Percentiles rank a stretch among this genome's conserved stretches.
Conservation (phyloP, 2,329 filamentous ascomycete genomes). For the Penicillium palitans region DNA sequence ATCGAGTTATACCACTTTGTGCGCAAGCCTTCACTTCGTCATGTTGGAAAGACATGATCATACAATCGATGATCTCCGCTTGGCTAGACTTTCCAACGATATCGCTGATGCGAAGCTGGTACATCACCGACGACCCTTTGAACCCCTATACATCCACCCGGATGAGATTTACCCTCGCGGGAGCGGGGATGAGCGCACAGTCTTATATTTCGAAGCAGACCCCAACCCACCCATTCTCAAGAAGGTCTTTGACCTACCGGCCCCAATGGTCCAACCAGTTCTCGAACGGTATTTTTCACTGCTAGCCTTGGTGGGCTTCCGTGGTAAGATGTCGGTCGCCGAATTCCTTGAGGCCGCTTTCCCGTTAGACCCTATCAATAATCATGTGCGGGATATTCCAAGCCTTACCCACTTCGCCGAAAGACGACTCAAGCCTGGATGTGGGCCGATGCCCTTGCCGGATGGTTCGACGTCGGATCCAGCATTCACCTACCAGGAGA, state of each 20-base stretch:
- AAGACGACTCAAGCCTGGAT: slow-evolving; percentile 29
- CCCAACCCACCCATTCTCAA: slow-evolving; percentile 25
- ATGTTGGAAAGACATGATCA: slow-evolving; percentile 31
- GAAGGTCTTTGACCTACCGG: slow-evolving; percentile 21
- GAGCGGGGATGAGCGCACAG: slow-evolving; percentile 26
- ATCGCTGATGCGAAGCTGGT: slow-evolving; percentile 55
- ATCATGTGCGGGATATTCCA: slow-evolving; percentile 37
- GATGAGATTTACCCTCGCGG: slow-evolving; percentile 67
- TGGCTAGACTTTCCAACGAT: slow-evolving; percentile 32
- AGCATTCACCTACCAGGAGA: slow-evolving; percentile 26
- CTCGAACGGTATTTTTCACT: slow-evolving; percentile 29
- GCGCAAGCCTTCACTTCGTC: slow-evolving; percentile 32
- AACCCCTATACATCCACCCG: slow-evolving; percentile 61
- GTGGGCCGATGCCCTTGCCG: slow-evolving; percentile 26
- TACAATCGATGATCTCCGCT: slow-evolving; percentile 56
- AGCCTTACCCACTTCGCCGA: slow-evolving; percentile 32
- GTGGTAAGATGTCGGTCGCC: slow-evolving; percentile 26
- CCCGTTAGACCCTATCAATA: slow-evolving; percentile 30
- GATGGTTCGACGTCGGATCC: slow-evolving; percentile 25
- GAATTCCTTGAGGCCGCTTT: slow-evolving; percentile 35
- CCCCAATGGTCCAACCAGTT: slow-evolving; percentile 16
- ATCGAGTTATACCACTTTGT: not conserved
- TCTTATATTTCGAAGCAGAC: slow-evolving; percentile 40
- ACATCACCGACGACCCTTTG: slow-evolving; percentile 70
- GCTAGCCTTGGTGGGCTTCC: slow-evolving; percentile 28